Evolutionary conservation across 202 grass and related monocot genomes (phyloP).

Genomic region (Thinopyrum obtusiflorum): DNA sequence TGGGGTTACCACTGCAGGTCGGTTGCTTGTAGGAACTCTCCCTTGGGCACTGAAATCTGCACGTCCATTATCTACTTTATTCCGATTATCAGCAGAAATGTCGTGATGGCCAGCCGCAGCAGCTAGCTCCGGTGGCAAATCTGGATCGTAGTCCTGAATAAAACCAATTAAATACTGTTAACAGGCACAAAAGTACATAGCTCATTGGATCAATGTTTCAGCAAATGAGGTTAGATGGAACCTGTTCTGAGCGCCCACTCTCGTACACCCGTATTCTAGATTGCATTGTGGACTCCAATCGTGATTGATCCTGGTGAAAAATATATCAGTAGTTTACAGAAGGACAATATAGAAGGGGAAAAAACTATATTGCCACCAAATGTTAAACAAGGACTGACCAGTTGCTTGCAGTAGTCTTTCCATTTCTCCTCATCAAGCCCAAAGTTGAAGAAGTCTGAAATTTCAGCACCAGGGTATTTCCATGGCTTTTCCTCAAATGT

Average conservation of each 20-base stretch:
- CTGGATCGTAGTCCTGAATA: conserved; percentile 89
- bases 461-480: conserved; percentile 82
- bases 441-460: conserved; percentile 93
- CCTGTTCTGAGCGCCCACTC: conserved; percentile 95
- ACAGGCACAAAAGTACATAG: conserved; percentile 4
- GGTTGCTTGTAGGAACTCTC: conserved; percentile 47
- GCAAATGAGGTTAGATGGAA: conserved; percentile 26
- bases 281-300: conserved; percentile 97
- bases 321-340: conserved; percentile 20
- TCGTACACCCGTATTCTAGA: conserved; percentile 98
- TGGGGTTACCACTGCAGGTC: conserved; percentile 57
- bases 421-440: conserved; percentile 84
- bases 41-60: conserved; percentile 64
- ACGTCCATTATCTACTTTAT: conserved; percentile 59
- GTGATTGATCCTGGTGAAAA: conserved; percentile 69
- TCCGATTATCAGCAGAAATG: conserved; percentile 56
- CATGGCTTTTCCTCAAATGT: conserved; percentile 98
- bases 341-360: not conserved
- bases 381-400: conserved; percentile 55
- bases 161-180: conserved; percentile 32
- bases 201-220: conserved; percentile 27
- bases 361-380: conserved; percentile 16
- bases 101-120: conserved; percentile 82
- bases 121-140: conserved; percentile 97
- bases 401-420: conserved; percentile 93